These are phyloP conservation scores for Coffea canephora DNA, from an alignment of 257 asterid species.

Conservation along the genomic window DNA sequence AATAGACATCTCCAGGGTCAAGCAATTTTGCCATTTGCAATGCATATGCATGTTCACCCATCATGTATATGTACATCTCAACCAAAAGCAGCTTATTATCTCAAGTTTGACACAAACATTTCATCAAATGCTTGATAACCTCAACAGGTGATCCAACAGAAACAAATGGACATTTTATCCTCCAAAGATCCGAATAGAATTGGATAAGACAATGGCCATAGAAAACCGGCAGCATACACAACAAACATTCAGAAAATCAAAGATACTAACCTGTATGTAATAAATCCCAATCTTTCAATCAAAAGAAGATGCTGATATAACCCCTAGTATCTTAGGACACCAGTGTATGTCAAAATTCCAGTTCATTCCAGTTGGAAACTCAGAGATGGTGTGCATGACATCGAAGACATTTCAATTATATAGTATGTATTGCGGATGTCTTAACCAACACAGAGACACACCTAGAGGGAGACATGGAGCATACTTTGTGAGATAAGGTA, in stretches of 20 bases:
- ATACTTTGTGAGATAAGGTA: no score
- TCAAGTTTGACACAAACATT: no score
- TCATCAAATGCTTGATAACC: no score
- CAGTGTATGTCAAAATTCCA: conserved; percentile 98
- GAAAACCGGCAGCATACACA: background rate
- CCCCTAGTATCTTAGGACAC: conserved; percentile 89
- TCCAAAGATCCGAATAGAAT: background rate
- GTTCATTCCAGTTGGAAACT: conserved; percentile 91
- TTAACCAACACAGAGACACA: background rate
- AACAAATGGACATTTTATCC: background rate
- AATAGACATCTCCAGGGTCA: conserved; percentile 69
- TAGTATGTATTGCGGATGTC: background rate
- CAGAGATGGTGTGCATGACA: conserved; percentile 72
- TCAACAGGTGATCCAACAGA: background rate
- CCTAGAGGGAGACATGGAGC: conserved; percentile 12
- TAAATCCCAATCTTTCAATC: conserved; percentile 96
- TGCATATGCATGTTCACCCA: conserved; percentile 95
- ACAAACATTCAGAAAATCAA: background rate
- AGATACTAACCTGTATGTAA: conserved; percentile 75
- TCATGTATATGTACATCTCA: conserved; percentile 90
- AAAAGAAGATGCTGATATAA: conserved; percentile 94
- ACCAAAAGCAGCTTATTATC: conserved; percentile 26
- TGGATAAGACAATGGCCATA: background rate
- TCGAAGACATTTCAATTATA: conserved; percentile 6
- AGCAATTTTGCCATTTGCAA: conserved; percentile 81